A percentile compares a stretch with the other conserved stretches of the same genome.
Conservation (phyloP, 2,329 filamentous ascomycete genomes). For the Pseudogymnoascus sp. region DNA sequence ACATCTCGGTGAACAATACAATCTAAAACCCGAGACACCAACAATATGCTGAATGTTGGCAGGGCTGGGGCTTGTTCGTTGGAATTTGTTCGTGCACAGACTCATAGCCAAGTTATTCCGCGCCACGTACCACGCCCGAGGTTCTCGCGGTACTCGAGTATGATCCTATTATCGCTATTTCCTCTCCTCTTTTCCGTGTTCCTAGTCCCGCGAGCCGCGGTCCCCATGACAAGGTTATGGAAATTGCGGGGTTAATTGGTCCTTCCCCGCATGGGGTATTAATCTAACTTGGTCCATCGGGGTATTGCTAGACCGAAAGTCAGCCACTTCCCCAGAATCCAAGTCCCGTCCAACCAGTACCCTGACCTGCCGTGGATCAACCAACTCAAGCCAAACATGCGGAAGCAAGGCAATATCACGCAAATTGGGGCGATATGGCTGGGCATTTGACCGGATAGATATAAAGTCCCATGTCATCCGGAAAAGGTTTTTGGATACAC, state of each 20-base stretch:
- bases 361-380: background rate
- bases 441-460: background rate
- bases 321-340: background rate
- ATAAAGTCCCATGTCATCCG: background rate
- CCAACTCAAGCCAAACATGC: background rate
- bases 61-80: background rate
- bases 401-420: background rate
- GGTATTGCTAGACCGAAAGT: background rate
- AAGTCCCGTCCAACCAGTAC: background rate
- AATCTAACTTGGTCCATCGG: background rate
- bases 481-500: background rate
- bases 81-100: background rate
- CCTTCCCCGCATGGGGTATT: background rate
- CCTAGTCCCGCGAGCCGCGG: background rate
- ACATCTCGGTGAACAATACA: background rate
- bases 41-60: background rate
- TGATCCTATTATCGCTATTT: background rate
- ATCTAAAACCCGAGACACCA: background rate
- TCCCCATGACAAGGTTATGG: background rate
- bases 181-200: background rate
- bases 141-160: background rate
- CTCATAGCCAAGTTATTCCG: background rate
- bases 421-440: background rate
- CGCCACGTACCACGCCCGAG: background rate
- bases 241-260: background rate